Conservation (phyloP, 306 rosid genomes). For the Bauhinia variegata region DNA sequence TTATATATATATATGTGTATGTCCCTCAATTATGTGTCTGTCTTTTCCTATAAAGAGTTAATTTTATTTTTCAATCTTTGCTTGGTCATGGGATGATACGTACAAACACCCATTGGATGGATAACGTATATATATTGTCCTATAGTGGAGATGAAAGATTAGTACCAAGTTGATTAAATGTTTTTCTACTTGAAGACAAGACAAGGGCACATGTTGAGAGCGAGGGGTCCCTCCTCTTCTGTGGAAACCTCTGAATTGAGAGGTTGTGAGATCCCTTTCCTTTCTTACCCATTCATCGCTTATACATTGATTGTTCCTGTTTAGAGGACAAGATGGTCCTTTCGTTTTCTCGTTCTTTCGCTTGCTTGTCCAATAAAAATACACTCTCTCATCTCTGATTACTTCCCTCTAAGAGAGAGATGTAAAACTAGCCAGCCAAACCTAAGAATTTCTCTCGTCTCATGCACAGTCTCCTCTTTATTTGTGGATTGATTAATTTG, state of each 20-base stretch:
- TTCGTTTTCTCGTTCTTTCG: slow-evolving; percentile 55
- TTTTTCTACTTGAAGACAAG: slow-evolving; percentile 65
- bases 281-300: slow-evolving; percentile 19
- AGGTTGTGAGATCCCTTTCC: slow-evolving; percentile 45
- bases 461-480: too few species aligned
- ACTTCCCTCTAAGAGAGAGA: slow-evolving; percentile 33
- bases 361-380: slow-evolving; percentile 46
- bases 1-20: neutral
- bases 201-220: slow-evolving; percentile 76
- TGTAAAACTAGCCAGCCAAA: too few species aligned
- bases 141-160: slow-evolving; percentile 43
- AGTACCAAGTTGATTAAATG: slow-evolving; percentile 53
- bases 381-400: slow-evolving; percentile 37
- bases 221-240: slow-evolving; percentile 40
- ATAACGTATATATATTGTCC: slow-evolving; percentile 45
- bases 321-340: slow-evolving; percentile 65
- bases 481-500: too few species aligned
- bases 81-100: slow-evolving; percentile 34
- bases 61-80: slow-evolving; percentile 28
- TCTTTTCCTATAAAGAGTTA: slow-evolving; percentile 4
- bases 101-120: slow-evolving; percentile 32
- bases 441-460: too few species aligned
- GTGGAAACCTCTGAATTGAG: slow-evolving; percentile 40
- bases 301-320: slow-evolving; percentile 29
- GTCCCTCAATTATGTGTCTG: neutral